Conservation (phyloP, 441 rosid genomes). For the Kokia cookei region DNA sequence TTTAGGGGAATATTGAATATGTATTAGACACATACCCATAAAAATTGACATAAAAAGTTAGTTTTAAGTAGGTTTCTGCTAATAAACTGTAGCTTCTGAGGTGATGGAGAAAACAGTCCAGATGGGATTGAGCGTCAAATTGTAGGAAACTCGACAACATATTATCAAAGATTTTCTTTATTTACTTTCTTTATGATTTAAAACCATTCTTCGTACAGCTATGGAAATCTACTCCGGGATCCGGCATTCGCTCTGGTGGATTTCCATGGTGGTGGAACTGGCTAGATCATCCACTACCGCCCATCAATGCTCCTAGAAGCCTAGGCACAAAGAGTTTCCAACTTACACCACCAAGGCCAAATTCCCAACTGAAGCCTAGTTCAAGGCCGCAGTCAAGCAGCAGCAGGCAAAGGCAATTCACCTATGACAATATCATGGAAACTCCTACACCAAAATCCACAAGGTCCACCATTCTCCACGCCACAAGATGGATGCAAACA, state of each 20-base stretch:
- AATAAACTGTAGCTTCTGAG: too few species aligned
- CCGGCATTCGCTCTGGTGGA: constrained; percentile 46
- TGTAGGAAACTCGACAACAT: not conserved
- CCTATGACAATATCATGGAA: constrained; percentile 43
- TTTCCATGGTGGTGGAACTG: constrained; percentile 95
- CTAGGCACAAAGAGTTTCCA: constrained; percentile 38
- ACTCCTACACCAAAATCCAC: constrained; percentile 70
- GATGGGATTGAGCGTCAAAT: not conserved
- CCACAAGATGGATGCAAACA: constrained; percentile 41
- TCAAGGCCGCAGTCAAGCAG: constrained; percentile 55
- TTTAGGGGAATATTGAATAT: too few species aligned
- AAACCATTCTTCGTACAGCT: constrained; percentile 29
- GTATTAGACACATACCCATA: too few species aligned
- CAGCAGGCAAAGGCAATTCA: constrained; percentile 30
- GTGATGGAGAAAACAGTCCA: too few species aligned
- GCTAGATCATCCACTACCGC: constrained; percentile 65
- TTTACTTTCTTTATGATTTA: not conserved
- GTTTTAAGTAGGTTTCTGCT: too few species aligned
- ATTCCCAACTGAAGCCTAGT: constrained; percentile 52
- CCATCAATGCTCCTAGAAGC: constrained; percentile 25
- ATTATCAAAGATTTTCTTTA: not conserved
- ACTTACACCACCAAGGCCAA: constrained; percentile 51
- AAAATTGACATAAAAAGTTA: too few species aligned
- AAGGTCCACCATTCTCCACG: constrained; percentile 43
- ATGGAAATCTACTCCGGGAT: constrained; percentile 57